phyloP scores from a whole-genome alignment of 192 early-diverging fungal genomes.

The Gonapodya sp. region DNA sequence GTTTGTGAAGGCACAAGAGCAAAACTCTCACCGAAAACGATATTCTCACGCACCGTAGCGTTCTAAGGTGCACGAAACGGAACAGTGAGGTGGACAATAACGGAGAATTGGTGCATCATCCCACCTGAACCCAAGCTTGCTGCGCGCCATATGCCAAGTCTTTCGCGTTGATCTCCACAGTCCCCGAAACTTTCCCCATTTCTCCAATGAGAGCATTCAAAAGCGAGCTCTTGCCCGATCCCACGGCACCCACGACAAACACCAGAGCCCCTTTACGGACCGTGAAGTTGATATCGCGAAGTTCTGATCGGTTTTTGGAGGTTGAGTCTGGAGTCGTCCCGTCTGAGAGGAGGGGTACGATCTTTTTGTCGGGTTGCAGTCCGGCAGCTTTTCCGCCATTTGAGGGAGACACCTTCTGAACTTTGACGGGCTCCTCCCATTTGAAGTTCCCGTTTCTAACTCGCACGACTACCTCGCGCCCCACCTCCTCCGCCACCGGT shows the following conservation, averaged over 20 bases:
- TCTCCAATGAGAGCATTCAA: slow-evolving; percentile 76
- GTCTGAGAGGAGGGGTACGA: background rate
- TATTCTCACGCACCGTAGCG: slow-evolving; percentile 55
- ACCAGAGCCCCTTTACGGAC: slow-evolving; percentile 50
- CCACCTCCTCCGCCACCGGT: too few species aligned
- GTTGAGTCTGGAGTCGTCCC: background rate
- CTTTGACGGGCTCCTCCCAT: background rate
- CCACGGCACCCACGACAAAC: slow-evolving; percentile 74
- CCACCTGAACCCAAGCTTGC: slow-evolving; percentile 71
- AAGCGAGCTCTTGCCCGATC: slow-evolving; percentile 77
- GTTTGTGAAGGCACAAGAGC: too few species aligned
- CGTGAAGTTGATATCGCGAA: slow-evolving; percentile 37
- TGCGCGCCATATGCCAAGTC: slow-evolving; percentile 69
- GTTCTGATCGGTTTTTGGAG: background rate
- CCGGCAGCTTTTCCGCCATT: background rate
- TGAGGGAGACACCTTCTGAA: background rate
- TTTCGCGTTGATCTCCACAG: background rate
- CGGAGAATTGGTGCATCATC: background rate
- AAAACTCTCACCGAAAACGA: too few species aligned
- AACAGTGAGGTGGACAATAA: slow-evolving; percentile 12
- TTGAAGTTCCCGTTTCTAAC: background rate
- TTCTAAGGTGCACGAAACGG: slow-evolving; percentile 25
- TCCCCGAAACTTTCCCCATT: slow-evolving; percentile 24
- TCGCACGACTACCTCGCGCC: background rate
- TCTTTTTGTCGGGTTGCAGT: background rate